These are phyloP conservation scores for Termitomyces sp. DNA, from an alignment of 768 basidiomycete species.

Conservation along the genomic window DNA sequence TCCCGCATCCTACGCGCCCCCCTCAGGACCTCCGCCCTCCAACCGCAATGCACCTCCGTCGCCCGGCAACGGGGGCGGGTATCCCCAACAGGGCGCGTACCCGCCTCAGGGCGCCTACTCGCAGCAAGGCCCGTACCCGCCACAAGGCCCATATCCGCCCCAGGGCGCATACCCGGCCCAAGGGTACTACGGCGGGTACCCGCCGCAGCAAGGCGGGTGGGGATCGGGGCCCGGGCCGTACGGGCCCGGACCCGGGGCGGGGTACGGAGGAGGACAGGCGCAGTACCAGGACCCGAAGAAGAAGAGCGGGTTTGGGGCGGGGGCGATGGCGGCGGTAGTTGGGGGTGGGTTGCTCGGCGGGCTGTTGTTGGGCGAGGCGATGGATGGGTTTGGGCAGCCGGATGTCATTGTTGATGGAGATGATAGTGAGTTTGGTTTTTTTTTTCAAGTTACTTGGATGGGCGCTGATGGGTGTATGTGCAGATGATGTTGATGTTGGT, in stretches of 20 bases:
- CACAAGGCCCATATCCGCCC: neutral
- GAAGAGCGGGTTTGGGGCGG: constrained; percentile 17
- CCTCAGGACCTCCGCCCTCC: constrained; percentile 42
- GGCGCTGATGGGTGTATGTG: too few species aligned
- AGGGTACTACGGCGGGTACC: constrained; percentile 7
- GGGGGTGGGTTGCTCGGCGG: constrained; percentile 20
- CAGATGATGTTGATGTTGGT: neutral
- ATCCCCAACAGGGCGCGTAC: constrained; percentile 10
- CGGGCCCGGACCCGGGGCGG: neutral
- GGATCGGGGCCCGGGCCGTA: neutral
- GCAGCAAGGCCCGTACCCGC: neutral
- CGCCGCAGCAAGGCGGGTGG: neutral
- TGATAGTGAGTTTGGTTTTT: neutral
- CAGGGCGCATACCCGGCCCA: constrained; percentile 3
- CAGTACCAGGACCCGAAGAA: constrained; percentile 26
- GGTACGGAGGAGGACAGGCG: constrained; percentile 28
- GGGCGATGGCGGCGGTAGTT: constrained; percentile 7
- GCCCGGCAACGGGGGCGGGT: constrained; percentile 14
- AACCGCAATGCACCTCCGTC: constrained; percentile 17
- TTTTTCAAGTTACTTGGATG: too few species aligned
- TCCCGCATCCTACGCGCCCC: constrained; percentile 37
- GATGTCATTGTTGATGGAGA: neutral
- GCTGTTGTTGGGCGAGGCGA: neutral
- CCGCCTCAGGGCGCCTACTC: neutral
- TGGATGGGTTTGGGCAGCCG: constrained; percentile 1